Evolutionary conservation across 2,329 filamentous ascomycete genomes (phyloP), one percentile per base, ranked within the genome.

Genomic region (Ophiostoma angusticollis): DNA sequence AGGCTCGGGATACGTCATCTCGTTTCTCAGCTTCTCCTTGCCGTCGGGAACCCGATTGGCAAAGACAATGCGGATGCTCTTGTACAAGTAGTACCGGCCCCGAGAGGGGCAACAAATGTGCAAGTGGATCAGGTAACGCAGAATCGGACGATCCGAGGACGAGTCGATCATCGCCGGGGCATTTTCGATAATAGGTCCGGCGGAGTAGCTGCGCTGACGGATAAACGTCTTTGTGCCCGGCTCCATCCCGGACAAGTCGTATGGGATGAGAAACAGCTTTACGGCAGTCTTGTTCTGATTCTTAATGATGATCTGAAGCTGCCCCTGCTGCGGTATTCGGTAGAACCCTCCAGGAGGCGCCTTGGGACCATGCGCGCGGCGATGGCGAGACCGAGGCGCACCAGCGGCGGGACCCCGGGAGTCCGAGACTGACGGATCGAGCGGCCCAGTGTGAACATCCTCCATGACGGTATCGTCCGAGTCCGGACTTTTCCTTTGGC

Each of bases 211-310:
- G 44, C 91, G 80, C 60, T 98, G 91, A 22, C 91, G 77, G 44
- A 98, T 81, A 50, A 96, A 96, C 0, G 91, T 98, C 59, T 96
- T 96, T 13, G 85, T 93, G 0, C 86, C 86, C 0, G 85, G 74
- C 45, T 91, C 81, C 89, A 98, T 98, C 37, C 85, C 89, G 1
- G 76, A 71, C 1, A 98, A 66, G 54, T 96, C 86, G 50, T 96
- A 98, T 0, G 89, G 91, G 3, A 98, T 76, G 18, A 96, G 68
- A 50, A 96, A 96, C 1, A 98, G 67, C 58, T 98, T 96, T 39
- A 96, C 89, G 1, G 91, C 91, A 4, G 91, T 96, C 56, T 96
- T 96, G 62, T 96, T 94, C 13, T 87, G 89, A 52, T 96, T 98
- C 57, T 96, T 96, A 56, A 98, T 84, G 45, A 98, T 80, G 47